A percentile compares a stretch with the other conserved stretches of the same genome.
Evolutionary conservation across 2,329 filamentous ascomycete species (phyloP).

Genomic region (Cadophora luteo-olivacea): DNA sequence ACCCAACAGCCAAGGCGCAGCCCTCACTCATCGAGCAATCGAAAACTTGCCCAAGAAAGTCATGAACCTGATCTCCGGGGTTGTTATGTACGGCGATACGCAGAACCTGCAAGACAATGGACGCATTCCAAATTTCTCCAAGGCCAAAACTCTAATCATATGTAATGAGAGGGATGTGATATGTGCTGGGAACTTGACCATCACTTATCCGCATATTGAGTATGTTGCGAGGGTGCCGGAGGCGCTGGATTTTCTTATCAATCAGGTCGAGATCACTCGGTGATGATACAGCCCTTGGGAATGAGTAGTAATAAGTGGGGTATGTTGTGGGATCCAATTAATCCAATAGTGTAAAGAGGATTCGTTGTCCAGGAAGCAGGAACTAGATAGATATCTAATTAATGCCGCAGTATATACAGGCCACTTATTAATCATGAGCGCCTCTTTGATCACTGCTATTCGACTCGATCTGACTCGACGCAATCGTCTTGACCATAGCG

Average conservation of each 20-base stretch:
- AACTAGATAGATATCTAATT: too few relatives aligned
- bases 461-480: too few relatives aligned
- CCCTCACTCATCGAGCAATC: slow-evolving; percentile 48
- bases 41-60: slow-evolving; percentile 40
- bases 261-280: not conserved
- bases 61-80: slow-evolving; percentile 44
- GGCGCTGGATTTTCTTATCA: not conserved
- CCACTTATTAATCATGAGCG: too few relatives aligned
- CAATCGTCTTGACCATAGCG: too few relatives aligned
- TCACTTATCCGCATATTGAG: slow-evolving; percentile 47
- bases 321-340: too few relatives aligned
- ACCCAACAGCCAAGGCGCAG: slow-evolving; percentile 47
- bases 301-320: too few relatives aligned
- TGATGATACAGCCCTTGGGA: not conserved
- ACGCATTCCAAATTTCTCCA: slow-evolving; percentile 43
- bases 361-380: too few relatives aligned
- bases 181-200: slow-evolving; percentile 51
- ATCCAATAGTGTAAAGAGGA: too few relatives aligned
- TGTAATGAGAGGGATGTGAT: slow-evolving; percentile 56
- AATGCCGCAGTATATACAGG: too few relatives aligned
- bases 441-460: too few relatives aligned
- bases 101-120: slow-evolving; percentile 46
- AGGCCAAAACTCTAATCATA: slow-evolving; percentile 48
- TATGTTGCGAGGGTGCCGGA: slow-evolving; percentile 40
- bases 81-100: slow-evolving; percentile 49